Evolutionary conservation across 768 basidiomycete genomes (phyloP).

Genomic region (Asterophora parasitica): DNA sequence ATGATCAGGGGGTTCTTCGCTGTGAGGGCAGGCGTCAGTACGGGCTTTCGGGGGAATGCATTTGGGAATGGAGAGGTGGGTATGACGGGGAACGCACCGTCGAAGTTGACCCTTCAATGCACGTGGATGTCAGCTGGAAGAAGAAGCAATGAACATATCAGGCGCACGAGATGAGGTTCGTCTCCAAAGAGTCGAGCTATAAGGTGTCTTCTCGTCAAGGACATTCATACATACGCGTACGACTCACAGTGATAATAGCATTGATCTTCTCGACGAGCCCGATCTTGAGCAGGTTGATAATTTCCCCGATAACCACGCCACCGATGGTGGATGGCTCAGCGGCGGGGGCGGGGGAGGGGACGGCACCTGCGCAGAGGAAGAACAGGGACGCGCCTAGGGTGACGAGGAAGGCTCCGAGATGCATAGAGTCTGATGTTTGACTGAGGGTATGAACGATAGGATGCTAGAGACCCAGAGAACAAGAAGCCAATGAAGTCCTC

Average conservation of each 20-base stretch:
- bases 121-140: not conserved
- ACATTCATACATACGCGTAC: not conserved
- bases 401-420: conserved; percentile 9
- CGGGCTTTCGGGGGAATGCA: not conserved
- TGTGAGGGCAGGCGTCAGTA: conserved; percentile 7
- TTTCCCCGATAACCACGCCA: conserved; percentile 27
- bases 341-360: conserved; percentile 5
- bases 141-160: not conserved
- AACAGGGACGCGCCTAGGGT: conserved; percentile 21
- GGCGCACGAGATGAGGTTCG: conserved; percentile 33
- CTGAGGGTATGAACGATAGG: not conserved
- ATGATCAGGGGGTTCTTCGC: conserved; percentile 40
- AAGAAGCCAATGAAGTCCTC: not conserved
- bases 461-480: not conserved
- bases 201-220: not conserved
- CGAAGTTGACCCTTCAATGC: conserved; percentile 30
- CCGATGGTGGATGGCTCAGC: conserved; percentile 14
- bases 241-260: conserved; percentile 32
- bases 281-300: conserved; percentile 35
- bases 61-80: no score
- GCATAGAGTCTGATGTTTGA: conserved; percentile 8
- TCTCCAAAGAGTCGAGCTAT: conserved; percentile 32
- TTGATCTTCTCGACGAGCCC: conserved; percentile 37
- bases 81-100: no score
- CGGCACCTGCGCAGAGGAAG: conserved; percentile 21